These are phyloP conservation scores for Globisporangium emineosum DNA, from an alignment of 352 stramenopile genomes.

Conservation along the genomic window DNA sequence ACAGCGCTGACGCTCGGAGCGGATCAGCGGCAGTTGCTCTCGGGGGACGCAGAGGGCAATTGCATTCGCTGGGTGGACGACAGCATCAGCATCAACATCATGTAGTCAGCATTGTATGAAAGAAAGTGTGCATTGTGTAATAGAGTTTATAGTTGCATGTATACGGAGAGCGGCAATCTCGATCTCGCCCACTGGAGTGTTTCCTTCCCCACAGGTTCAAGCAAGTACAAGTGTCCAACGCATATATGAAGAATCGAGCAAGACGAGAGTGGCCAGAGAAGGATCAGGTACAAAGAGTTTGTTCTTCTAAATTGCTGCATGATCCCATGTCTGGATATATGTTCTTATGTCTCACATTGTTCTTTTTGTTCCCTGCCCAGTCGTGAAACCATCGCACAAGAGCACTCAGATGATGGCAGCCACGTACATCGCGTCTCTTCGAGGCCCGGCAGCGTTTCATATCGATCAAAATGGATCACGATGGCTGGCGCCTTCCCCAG, in stretches of 20 bases:
- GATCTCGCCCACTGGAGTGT: background rate
- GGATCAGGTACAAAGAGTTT: background rate
- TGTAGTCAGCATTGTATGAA: conserved; percentile 23
- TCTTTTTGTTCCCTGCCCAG: background rate
- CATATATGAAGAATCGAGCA: conserved; percentile 1
- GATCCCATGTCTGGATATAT: conserved; percentile 2
- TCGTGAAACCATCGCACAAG: background rate
- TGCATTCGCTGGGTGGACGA: conserved; percentile 84
- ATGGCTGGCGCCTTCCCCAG: background rate
- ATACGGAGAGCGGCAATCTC: background rate
- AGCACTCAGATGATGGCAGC: background rate
- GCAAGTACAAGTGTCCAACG: conserved; percentile 1
- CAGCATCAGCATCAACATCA: conserved; percentile 56
- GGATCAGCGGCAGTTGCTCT: conserved; percentile 70
- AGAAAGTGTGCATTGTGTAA: background rate
- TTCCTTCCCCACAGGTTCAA: background rate
- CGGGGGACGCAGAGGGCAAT: conserved; percentile 56
- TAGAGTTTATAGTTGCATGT: conserved; percentile 5
- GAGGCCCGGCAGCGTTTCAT: background rate
- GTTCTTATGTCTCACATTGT: no score
- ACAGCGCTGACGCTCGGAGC: conserved; percentile 50
- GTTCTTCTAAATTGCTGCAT: no score
- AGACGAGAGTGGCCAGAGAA: background rate
- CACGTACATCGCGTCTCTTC: conserved; percentile 1
- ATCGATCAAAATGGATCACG: background rate